These are phyloP conservation scores for Excoecaria cochinchinensis DNA, from an alignment of 345 rosid genomes.

Conservation along the genomic window DNA sequence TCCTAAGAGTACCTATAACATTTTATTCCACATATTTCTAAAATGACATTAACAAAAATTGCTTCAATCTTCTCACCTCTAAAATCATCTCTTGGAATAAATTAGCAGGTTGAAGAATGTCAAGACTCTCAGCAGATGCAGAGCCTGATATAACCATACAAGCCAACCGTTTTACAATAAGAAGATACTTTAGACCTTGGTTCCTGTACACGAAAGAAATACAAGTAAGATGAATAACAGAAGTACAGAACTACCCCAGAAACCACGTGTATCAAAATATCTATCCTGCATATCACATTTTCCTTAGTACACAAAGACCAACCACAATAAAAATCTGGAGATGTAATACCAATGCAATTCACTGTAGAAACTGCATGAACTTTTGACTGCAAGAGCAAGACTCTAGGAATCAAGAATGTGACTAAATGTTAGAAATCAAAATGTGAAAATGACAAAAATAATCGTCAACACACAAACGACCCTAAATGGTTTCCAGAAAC, in stretches of 20 bases:
- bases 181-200: slow-evolving; percentile 78
- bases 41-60: neutral
- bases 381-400: neutral
- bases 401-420: neutral
- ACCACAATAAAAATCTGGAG: neutral
- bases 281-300: neutral
- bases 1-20: neutral
- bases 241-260: neutral
- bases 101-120: slow-evolving; percentile 72
- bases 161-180: slow-evolving; percentile 73
- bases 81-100: slow-evolving; percentile 50
- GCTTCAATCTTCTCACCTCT: slow-evolving; percentile 41
- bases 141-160: slow-evolving; percentile 75
- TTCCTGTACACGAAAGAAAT: slow-evolving; percentile 37
- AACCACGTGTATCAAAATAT: neutral
- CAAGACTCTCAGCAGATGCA: slow-evolving; percentile 42
- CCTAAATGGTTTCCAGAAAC: slow-evolving; percentile 14
- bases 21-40: neutral
- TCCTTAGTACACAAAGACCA: neutral
- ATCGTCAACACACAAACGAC: slow-evolving; percentile 9
- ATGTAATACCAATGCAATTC: neutral
- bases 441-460: neutral
- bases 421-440: slow-evolving; percentile 2
- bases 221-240: slow-evolving; percentile 6
- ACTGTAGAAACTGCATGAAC: neutral